These are phyloP conservation scores for Ascochyta rabiei DNA, from an alignment of 2,329 filamentous ascomycete genomes.

Conservation along the genomic window DNA sequence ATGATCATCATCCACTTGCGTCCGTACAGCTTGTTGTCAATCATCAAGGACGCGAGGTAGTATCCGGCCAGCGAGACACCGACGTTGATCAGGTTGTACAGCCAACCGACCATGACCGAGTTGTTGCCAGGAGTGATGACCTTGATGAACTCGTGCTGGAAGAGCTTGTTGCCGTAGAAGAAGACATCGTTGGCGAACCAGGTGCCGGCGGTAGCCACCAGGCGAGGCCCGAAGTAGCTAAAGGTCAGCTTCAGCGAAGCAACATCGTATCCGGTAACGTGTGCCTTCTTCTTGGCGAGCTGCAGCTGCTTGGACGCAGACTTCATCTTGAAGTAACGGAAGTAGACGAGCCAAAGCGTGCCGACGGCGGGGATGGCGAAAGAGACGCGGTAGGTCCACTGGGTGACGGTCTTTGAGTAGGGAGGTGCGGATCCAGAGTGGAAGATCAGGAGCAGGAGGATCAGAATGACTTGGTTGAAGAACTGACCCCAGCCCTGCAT, in stretches of 20 bases:
- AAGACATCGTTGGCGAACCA: slow-evolving; percentile 99
- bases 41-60: slow-evolving; percentile 85
- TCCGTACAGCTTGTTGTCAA: slow-evolving; percentile 96
- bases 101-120: slow-evolving; percentile 85
- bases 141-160: slow-evolving; percentile 87
- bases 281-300: slow-evolving; percentile 80
- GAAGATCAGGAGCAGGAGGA: slow-evolving; percentile 85
- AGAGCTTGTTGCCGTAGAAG: slow-evolving; percentile 99
- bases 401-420: slow-evolving; percentile 76
- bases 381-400: slow-evolving; percentile 90
- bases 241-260: slow-evolving; percentile 79
- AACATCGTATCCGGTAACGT: slow-evolving; percentile 92
- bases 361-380: slow-evolving; percentile 91
- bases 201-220: slow-evolving; percentile 82
- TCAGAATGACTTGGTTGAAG: slow-evolving; percentile 88
- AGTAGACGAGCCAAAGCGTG: slow-evolving; percentile 94
- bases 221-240: slow-evolving; percentile 81
- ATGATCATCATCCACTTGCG: slow-evolving; percentile 96
- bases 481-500: slow-evolving; percentile 99
- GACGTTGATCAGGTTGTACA: slow-evolving; percentile 92
- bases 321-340: slow-evolving; percentile 94
- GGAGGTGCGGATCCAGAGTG: slow-evolving; percentile 77
- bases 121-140: slow-evolving; percentile 73
- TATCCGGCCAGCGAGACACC: slow-evolving; percentile 85
- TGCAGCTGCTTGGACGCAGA: slow-evolving; percentile 82